Evolutionary conservation across 306 rosid species (phyloP).

Genomic region (Amphicarpaea edgeworthii): DNA sequence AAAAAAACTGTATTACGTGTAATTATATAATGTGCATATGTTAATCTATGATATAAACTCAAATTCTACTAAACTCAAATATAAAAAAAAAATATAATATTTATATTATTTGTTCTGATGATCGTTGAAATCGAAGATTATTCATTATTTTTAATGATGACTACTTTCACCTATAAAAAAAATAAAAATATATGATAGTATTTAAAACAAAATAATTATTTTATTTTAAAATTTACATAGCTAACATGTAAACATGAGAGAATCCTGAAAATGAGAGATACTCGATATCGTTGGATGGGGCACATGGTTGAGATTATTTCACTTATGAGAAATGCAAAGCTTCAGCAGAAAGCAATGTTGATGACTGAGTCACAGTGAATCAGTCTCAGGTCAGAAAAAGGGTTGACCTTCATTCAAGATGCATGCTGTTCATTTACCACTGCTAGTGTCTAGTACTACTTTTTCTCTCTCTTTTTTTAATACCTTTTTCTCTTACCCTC

Average conservation of each 20-base stretch:
- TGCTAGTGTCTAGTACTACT: too few relatives aligned
- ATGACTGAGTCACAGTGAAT: not conserved
- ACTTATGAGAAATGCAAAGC: not conserved
- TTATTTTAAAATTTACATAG: not conserved
- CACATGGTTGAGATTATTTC: not conserved
- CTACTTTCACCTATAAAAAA: too few relatives aligned
- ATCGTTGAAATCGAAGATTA: too few relatives aligned
- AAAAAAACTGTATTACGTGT: too few relatives aligned
- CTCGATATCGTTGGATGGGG: not conserved
- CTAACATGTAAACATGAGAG: not conserved
- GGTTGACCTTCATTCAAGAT: slow-evolving; percentile 6
- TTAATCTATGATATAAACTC: too few relatives aligned
- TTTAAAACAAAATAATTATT: too few relatives aligned
- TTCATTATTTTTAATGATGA: too few relatives aligned
- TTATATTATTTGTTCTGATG: too few relatives aligned
- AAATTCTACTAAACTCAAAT: too few relatives aligned
- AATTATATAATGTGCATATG: too few relatives aligned
- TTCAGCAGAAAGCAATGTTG: slow-evolving; percentile 16
- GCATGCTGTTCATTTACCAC: not conserved
- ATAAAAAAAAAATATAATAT: too few relatives aligned
- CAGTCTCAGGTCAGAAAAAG: slow-evolving; percentile 30
- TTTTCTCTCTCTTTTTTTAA: not conserved
- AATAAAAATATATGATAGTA: too few relatives aligned
- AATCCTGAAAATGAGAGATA: not conserved
- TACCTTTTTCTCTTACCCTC: slow-evolving; percentile 1